These are phyloP conservation scores for Claviceps monticola DNA, from an alignment of 2,329 filamentous ascomycete species.

Conservation along the genomic window DNA sequence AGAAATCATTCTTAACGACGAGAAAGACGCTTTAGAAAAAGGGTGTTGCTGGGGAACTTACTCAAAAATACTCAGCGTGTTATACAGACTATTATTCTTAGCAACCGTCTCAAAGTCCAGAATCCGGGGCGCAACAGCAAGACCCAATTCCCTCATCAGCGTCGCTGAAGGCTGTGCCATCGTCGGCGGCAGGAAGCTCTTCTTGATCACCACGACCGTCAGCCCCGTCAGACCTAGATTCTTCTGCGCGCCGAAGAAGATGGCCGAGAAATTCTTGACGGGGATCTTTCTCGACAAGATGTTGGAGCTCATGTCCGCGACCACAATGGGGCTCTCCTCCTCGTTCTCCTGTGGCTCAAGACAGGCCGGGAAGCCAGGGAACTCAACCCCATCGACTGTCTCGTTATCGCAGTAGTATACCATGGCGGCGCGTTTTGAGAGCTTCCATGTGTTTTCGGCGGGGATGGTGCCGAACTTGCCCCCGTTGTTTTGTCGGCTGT, in stretches of 20 bases:
- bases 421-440: constrained; percentile 55
- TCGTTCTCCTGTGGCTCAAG: constrained; percentile 40
- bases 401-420: constrained; percentile 93
- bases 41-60: constrained; percentile 20
- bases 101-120: constrained; percentile 73
- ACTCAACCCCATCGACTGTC: constrained; percentile 88
- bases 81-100: constrained; percentile 92
- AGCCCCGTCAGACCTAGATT: constrained; percentile 80
- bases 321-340: constrained; percentile 58
- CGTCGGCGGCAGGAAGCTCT: constrained; percentile 58
- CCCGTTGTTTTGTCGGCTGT: constrained; percentile 49
- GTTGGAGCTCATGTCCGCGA: constrained; percentile 90
- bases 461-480: constrained; percentile 84
- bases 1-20: too few relatives aligned
- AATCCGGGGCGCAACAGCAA: constrained; percentile 68
- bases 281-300: constrained; percentile 73
- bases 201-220: constrained; percentile 74
- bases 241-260: constrained; percentile 93
- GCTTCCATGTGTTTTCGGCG: constrained; percentile 59
- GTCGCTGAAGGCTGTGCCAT: constrained; percentile 50
- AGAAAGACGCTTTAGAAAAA: too few relatives aligned
- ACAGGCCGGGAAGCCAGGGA: constrained; percentile 54
- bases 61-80: constrained; percentile 88
- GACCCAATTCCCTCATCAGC: constrained; percentile 57
- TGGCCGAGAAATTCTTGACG: constrained; percentile 62